These are phyloP conservation scores for Cladobotryum mycophilum DNA, from an alignment of 2,329 filamentous ascomycete genomes.

Conservation along the genomic window DNA sequence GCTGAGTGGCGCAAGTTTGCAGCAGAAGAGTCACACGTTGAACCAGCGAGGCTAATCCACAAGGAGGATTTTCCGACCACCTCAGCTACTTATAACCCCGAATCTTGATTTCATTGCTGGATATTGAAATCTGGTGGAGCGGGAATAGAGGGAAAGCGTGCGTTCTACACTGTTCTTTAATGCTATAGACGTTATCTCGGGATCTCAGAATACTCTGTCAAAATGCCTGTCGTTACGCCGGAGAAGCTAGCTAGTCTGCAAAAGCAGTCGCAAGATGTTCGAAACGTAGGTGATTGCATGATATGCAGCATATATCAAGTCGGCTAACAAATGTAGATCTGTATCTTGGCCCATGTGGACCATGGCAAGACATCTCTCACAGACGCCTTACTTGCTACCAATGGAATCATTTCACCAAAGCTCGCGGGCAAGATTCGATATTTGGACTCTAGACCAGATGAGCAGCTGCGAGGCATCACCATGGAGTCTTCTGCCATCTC, in stretches of 20 bases:
- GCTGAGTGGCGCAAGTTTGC: too few relatives aligned
- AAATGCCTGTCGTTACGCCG: slow-evolving; percentile 86
- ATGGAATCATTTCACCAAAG: slow-evolving; percentile 98
- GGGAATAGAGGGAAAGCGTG: background rate
- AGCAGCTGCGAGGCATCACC: slow-evolving; percentile 94
- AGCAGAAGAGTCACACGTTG: background rate
- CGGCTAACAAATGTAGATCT: slow-evolving; percentile 55
- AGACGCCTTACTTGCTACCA: slow-evolving; percentile 92
- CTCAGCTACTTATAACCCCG: too few relatives aligned
- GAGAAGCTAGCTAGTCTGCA: slow-evolving; percentile 90
- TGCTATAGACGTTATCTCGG: background rate
- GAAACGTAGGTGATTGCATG: slow-evolving; percentile 64
- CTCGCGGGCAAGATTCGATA: slow-evolving; percentile 97
- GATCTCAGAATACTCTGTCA: slow-evolving; percentile 20
- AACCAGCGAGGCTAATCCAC: too few relatives aligned
- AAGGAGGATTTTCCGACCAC: too few relatives aligned
- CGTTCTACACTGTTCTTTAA: background rate
- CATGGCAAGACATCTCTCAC: slow-evolving; percentile 98
- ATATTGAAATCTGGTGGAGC: background rate
- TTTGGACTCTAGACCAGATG: slow-evolving; percentile 90
- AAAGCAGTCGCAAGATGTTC: slow-evolving; percentile 76
- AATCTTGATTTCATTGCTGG: too few relatives aligned
- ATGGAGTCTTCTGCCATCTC: slow-evolving; percentile 99
- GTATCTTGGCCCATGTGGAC: slow-evolving; percentile 93
- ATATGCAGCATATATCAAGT: background rate